Evolutionary conservation across 768 basidiomycete genomes (phyloP).

Genomic region (Mycena galopus): DNA sequence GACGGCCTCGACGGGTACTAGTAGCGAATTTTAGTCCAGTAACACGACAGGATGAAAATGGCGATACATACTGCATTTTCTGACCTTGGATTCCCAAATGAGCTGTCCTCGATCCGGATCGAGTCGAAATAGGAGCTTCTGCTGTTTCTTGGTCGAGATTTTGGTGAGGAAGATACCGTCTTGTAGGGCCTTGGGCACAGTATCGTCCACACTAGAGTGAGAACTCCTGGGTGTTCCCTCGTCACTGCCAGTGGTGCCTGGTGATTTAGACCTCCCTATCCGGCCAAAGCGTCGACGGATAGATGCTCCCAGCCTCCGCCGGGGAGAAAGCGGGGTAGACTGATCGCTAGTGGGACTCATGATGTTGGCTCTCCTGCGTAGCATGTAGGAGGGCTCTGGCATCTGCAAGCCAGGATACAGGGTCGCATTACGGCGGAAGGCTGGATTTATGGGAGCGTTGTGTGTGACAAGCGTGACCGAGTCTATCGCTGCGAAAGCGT

Average conservation of each 20-base stretch:
- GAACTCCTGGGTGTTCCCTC: slow-evolving; percentile 23
- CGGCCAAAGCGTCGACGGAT: slow-evolving; percentile 33
- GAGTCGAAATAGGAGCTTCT: slow-evolving; percentile 74
- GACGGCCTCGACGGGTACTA: slow-evolving; percentile 89
- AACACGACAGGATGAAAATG: slow-evolving; percentile 6
- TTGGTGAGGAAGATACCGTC: slow-evolving; percentile 83
- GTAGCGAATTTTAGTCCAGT: slow-evolving; percentile 17
- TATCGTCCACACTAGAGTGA: slow-evolving; percentile 48
- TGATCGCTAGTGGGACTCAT: slow-evolving; percentile 21
- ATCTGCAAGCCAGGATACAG: slow-evolving; percentile 19
- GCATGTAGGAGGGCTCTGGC: slow-evolving; percentile 30
- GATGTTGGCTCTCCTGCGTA: slow-evolving; percentile 29
- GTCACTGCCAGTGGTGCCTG: neutral
- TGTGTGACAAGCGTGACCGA: slow-evolving; percentile 12
- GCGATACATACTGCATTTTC: slow-evolving; percentile 53
- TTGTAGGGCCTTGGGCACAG: slow-evolving; percentile 65
- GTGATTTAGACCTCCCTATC: slow-evolving; percentile 22
- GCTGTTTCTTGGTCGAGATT: slow-evolving; percentile 80
- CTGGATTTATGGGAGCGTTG: slow-evolving; percentile 23
- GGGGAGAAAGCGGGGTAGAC: slow-evolving; percentile 18
- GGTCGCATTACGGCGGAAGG: slow-evolving; percentile 24
- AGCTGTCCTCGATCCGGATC: slow-evolving; percentile 85
- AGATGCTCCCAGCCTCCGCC: slow-evolving; percentile 26
- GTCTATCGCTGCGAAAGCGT: neutral
- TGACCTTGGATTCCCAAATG: slow-evolving; percentile 77